Evolutionary conservation across 768 basidiomycete genomes (phyloP).

Genomic region (Mycena belliarum): DNA sequence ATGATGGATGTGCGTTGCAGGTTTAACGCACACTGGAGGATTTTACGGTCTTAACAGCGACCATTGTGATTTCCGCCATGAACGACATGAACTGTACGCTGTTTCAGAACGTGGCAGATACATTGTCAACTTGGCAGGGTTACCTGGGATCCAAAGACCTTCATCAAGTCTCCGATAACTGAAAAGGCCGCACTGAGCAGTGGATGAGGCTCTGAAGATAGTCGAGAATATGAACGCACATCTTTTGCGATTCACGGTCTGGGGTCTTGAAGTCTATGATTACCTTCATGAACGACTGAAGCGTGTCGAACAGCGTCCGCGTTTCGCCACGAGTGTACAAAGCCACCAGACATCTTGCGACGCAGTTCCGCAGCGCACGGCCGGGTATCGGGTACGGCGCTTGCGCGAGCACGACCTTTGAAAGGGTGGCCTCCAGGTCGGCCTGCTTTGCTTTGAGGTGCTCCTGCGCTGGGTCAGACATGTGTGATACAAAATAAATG

Average conservation of each 20-base stretch:
- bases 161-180: conserved; percentile 89
- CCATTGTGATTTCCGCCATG: conserved; percentile 77
- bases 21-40: conserved; percentile 64
- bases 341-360: conserved; percentile 72
- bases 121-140: conserved; percentile 28
- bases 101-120: background rate
- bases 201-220: background rate
- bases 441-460: conserved; percentile 65
- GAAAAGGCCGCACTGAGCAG: conserved; percentile 73
- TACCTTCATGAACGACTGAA: conserved; percentile 75
- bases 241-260: conserved; percentile 65
- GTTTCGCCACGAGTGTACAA: conserved; percentile 83
- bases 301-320: conserved; percentile 81
- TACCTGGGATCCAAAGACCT: conserved; percentile 79
- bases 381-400: conserved; percentile 81
- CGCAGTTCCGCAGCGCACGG: conserved; percentile 77
- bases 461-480: conserved; percentile 45
- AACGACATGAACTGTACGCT: conserved; percentile 85
- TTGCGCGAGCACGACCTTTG: conserved; percentile 67
- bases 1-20: background rate
- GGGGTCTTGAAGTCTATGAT: conserved; percentile 68
- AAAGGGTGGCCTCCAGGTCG: conserved; percentile 59
- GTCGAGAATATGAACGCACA: conserved; percentile 45
- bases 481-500: background rate
- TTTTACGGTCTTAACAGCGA: conserved; percentile 67